Percentiles rank a stretch among this genome's conserved stretches.
These are phyloP conservation scores for Mucor irregularis DNA, from an alignment of 371 early-diverging fungal species.

Conservation along the genomic window DNA sequence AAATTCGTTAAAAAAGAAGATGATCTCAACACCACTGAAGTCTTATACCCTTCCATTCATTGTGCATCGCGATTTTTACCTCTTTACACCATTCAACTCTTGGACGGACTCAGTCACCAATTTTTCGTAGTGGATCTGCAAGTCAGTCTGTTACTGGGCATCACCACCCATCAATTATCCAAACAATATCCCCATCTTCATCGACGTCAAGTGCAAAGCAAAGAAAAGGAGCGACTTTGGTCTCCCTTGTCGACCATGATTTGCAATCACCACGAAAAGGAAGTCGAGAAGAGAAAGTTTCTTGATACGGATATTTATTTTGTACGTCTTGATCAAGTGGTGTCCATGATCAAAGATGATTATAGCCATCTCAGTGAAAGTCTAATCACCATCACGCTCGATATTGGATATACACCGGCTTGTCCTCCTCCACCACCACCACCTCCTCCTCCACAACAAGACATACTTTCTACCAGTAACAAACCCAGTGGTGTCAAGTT, in stretches of 20 bases:
- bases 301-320: constrained; percentile 59
- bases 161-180: constrained; percentile 49
- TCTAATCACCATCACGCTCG: constrained; percentile 69
- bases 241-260: constrained; percentile 69
- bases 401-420: constrained; percentile 52
- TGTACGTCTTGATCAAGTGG: constrained; percentile 65
- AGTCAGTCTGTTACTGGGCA: constrained; percentile 59
- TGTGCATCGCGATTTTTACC: constrained; percentile 48
- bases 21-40: constrained; percentile 4
- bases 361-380: constrained; percentile 65
- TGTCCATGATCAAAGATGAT: constrained; percentile 60
- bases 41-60: constrained; percentile 24
- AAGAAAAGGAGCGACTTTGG: constrained; percentile 71
- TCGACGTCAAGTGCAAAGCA: constrained; percentile 49
- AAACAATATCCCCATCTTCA: constrained; percentile 59
- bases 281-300: constrained; percentile 61
- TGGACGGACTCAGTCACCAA: constrained; percentile 35
- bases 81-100: constrained; percentile 67
- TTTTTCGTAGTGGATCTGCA: constrained; percentile 71
- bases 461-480: background rate
- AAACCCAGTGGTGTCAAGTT: constrained; percentile 33
- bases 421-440: background rate
- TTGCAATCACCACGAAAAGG: constrained; percentile 32
- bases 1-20: constrained; percentile 41
- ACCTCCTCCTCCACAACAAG: too few relatives aligned